These are phyloP conservation scores for Marsdenia floribunda DNA, from an alignment of 257 asterid species.

Conservation along the genomic window DNA sequence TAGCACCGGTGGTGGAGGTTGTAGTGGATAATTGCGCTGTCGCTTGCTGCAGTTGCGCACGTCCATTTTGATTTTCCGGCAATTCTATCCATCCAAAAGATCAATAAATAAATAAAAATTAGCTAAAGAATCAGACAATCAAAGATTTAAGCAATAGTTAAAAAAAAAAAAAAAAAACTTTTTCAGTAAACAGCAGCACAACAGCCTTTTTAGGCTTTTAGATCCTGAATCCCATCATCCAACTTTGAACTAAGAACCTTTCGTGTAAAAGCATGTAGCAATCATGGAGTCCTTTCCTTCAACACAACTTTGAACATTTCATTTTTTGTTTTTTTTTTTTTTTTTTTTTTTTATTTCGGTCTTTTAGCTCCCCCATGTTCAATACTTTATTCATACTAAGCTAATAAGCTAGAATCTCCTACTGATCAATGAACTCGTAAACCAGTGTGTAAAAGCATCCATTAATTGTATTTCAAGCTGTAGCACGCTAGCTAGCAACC, in stretches of 20 bases:
- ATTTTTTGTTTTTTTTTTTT: no score
- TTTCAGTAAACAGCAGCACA: conserved; percentile 8
- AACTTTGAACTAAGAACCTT: conserved; percentile 29
- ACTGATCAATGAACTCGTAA: not conserved
- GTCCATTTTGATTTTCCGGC: conserved; percentile 52
- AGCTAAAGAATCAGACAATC: conserved; percentile 16
- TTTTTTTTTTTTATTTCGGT: conserved; percentile 22
- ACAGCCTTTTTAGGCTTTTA: conserved; percentile 22
- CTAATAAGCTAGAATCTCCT: not conserved
- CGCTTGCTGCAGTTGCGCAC: conserved; percentile 33
- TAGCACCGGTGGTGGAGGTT: conserved; percentile 12
- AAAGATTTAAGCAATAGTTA: conserved; percentile 10
- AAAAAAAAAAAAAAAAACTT: conserved; percentile 13
- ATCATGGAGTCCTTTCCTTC: conserved; percentile 42
- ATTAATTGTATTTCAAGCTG: not conserved
- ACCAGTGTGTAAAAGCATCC: not conserved
- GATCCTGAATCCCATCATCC: conserved; percentile 37
- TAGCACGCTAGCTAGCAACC: not conserved
- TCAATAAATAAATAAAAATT: conserved; percentile 3
- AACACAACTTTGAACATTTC: not conserved
- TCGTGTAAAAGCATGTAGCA: conserved; percentile 42
- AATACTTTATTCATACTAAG: not conserved
- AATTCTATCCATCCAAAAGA: conserved; percentile 33
- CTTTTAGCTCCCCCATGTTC: conserved; percentile 17
- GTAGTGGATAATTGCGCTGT: conserved; percentile 14